phyloP scores from a whole-genome alignment of 805 yeast genomes.

The Pichia gijzeniarum region DNA sequence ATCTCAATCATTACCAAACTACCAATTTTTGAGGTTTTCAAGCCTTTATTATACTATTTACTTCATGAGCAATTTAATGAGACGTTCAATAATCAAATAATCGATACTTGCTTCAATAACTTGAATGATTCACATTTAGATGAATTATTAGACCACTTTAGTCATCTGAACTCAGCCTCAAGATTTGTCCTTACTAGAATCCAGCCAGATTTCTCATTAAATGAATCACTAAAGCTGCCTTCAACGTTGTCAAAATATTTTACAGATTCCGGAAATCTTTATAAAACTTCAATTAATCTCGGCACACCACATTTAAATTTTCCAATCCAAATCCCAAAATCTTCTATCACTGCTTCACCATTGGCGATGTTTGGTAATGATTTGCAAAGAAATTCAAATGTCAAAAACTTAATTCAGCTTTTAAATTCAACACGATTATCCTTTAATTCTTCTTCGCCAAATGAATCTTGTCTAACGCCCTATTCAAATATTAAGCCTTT shows the following conservation, averaged over 20 bases:
- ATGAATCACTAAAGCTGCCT: slow-evolving; percentile 10
- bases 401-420: slow-evolving; percentile 18
- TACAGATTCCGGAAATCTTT: slow-evolving; percentile 16
- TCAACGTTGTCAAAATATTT: slow-evolving; percentile 11
- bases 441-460: neutral
- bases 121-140: slow-evolving; percentile 22
- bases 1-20: slow-evolving; percentile 40
- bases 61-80: slow-evolving; percentile 36
- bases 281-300: slow-evolving; percentile 20
- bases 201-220: slow-evolving; percentile 12
- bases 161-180: slow-evolving; percentile 12
- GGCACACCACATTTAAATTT: slow-evolving; percentile 16
- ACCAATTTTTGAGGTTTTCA: slow-evolving; percentile 40
- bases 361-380: slow-evolving; percentile 28
- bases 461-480: slow-evolving; percentile 17
- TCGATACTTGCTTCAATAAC: slow-evolving; percentile 13
- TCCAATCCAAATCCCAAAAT: slow-evolving; percentile 28
- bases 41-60: slow-evolving; percentile 41
- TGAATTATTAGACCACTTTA: slow-evolving; percentile 22
- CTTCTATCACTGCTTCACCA: slow-evolving; percentile 23
- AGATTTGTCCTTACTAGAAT: slow-evolving; percentile 22
- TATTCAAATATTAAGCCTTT: slow-evolving; percentile 24
- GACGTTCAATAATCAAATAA: neutral
- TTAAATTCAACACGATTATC: slow-evolving; percentile 4
- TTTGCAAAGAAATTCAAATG: slow-evolving; percentile 23